Base-by-base conservation (phyloP, 2,329 filamentous ascomycete genomes). In the Colletotrichum costaricense region DNA sequence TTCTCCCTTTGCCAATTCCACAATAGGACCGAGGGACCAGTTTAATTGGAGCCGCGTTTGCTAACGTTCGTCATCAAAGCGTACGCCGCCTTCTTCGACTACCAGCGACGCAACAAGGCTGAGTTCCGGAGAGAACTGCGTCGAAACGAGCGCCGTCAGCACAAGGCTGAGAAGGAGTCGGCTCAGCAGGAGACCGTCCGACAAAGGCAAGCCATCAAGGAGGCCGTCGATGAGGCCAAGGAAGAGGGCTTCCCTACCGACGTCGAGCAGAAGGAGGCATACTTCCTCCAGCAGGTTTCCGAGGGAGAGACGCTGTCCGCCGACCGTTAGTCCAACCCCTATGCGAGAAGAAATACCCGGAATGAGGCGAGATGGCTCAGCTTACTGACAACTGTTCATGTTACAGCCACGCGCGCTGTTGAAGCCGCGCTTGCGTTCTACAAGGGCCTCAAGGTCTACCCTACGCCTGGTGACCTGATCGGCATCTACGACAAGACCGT, bases 401-500 rank as follows among this genome's bases (percentile, higher is more conserved):
- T 49, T 63, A 38, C 26, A 63, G 70, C 62, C 46, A 64, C 69
- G 49, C 74, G 69, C 38, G 87, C 89, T 54, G 84, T 98, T 72
- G 95, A 98, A 77, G 94, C 97, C 64, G 96, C 97, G 60, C 87
- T 98, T 74, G 95, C 94, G 84, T 99, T 99, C 87, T 99, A 98
- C 91, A 97, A 95, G 89, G 97, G 95, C 57, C 90, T 99, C 77
- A 99, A 99, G 90, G 97, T 98, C 78, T 99, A 99, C 86, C 97
- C 97, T 65, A 93, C 94, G 79, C 97, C 96, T 14, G 90, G 93
- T 79, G 97, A 98, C 81, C 88, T 99, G 79, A 98, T 99, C 83
- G 91, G 90, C 80, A 98, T 99, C 84, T 99, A 99, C 85, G 97
- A 99, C 85, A 98, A 97, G 91, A 98, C 97, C 38, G 95, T 98